Evolutionary conservation across 2,329 filamentous ascomycete genomes (phyloP), one percentile per base, ranked within the genome.

Genomic region (Sporothrix brunneoviolacea): DNA sequence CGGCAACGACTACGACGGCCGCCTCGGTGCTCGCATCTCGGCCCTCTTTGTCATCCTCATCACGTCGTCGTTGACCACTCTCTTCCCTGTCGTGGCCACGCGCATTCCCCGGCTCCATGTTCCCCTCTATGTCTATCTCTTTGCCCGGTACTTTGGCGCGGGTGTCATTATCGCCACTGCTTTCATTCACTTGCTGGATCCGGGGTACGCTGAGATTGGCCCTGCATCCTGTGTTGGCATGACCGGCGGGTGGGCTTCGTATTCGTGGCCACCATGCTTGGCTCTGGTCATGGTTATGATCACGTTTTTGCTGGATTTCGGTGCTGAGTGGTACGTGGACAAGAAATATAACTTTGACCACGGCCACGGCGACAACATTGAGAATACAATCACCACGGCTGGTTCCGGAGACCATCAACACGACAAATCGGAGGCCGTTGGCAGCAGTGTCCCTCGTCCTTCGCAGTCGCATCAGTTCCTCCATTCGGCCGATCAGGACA

Each of bases 111-210:
- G 74, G 28, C 57, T 82, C 2, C 73, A 74, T 3, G 68, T 88
- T 3, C 82, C 83, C 0, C 72, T 76, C 49, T 85, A 80, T 70
- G 73, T 79, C 1, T 89, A 88, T 65, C 83, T 95, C 65, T 71
- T 91, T 50, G 86, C 86, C 55, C 95, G 95, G 64, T 95, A 91
- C 68, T 89, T 96, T 63, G 91, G 91, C 55, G 93, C 90, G 0
- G 91, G 91, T 40, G 90, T 96, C 55, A 96, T 97, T 61, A 81
- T 96, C 57, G 86, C 88, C 5, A 97, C 91, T 2, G 89, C 91
- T 0, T 96, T 94, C 65, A 91, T 97, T 65, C 91, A 96, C 66
- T 72, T 91, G 2, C 75, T 97, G 9, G 83, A 83, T 1, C 91
- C 91, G 0, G 91, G 91, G 6, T 80, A 86, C 53, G 79, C 79